A percentile compares a stretch with the other conserved stretches of the same genome.
Conservation (phyloP, 345 rosid genomes). For the Citrus reticulata region DNA sequence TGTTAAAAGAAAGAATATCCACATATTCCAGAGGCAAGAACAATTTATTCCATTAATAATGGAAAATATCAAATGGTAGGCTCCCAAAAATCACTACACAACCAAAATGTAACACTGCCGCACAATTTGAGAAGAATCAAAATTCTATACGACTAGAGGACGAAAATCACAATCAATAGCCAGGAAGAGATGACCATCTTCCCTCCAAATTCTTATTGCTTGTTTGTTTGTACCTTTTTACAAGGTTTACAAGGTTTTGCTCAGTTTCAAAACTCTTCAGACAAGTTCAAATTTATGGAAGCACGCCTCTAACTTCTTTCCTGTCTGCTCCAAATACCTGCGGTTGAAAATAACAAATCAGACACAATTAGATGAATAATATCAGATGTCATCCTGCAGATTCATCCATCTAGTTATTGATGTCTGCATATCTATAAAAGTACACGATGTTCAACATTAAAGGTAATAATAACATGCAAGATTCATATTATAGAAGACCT, state of each 20-base stretch:
- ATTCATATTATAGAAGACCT: not conserved
- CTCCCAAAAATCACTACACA: not conserved
- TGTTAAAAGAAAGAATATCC: no score
- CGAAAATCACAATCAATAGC: slow-evolving; percentile 8
- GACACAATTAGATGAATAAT: not conserved
- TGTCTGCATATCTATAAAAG: not conserved
- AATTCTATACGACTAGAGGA: slow-evolving; percentile 16
- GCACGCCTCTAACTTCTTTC: slow-evolving; percentile 69
- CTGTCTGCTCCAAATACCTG: slow-evolving; percentile 87
- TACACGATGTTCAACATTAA: not conserved
- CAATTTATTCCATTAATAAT: not conserved
- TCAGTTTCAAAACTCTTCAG: not conserved
- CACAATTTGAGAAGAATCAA: slow-evolving; percentile 6
- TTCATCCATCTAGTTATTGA: not conserved
- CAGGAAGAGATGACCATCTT: slow-evolving; percentile 6
- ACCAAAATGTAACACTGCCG: slow-evolving; percentile 14
- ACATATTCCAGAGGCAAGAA: not conserved
- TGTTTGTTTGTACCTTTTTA: not conserved
- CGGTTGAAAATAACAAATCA: slow-evolving; percentile 12
- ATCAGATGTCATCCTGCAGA: not conserved
- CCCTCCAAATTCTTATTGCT: slow-evolving; percentile 21
- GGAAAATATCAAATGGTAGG: not conserved
- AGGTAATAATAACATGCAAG: not conserved
- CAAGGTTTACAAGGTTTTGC: not conserved
- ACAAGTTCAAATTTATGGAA: slow-evolving; percentile 41